Base-by-base conservation (phyloP, 2,329 filamentous ascomycete genomes). In the Cladosporium sp. region DNA sequence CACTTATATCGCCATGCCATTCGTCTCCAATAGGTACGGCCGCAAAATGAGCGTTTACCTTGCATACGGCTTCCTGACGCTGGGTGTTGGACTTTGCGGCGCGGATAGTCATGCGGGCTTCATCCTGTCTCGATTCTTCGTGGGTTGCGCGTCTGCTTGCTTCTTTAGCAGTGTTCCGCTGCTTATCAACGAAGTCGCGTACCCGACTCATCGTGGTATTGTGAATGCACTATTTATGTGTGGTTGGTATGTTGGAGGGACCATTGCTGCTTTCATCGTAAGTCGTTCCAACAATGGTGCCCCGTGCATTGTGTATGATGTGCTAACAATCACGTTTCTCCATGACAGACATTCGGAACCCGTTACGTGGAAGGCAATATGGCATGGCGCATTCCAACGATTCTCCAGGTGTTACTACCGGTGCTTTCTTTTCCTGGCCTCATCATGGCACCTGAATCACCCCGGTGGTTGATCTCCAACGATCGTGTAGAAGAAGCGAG, bases 351-450 rank as follows among this genome's bases (percentile, higher is more conserved):
- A 12, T 77, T 81, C 53, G 75, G 77, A 20, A 83, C 80, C 5
- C 75, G 74, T 32, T 64, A 67, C 15, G 76, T 79, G 53, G 44
- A 39, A n/a, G 56, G 48, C 36, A 60, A 71, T 48, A 78, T 75
- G 75, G 70, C 73, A n/a, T 80, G 78, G 78, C 71, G 77, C 44
- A 68, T 78, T 1, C 78, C 78, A 0, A 78, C 76, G 7, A 63
- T 79, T 1, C 61, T 80, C 3, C 78, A 80, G 58, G 74, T 73
- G 39, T 69, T 67, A 45, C 77, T 79, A 10, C 78, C 78, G 1
- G 65, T 89, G 66, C 87, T 80, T 60, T 68, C 66, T 20, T 70
- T 87, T 17, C 84, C 85, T 9, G 85, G 88, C 45, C 25, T 57
- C 69, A 84, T 57, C 17, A 42, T 37, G 36, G 25, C 47, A 12